Evolutionary conservation across 176 grass and related monocot species (phyloP).

Genomic region (Oryza punctata): DNA sequence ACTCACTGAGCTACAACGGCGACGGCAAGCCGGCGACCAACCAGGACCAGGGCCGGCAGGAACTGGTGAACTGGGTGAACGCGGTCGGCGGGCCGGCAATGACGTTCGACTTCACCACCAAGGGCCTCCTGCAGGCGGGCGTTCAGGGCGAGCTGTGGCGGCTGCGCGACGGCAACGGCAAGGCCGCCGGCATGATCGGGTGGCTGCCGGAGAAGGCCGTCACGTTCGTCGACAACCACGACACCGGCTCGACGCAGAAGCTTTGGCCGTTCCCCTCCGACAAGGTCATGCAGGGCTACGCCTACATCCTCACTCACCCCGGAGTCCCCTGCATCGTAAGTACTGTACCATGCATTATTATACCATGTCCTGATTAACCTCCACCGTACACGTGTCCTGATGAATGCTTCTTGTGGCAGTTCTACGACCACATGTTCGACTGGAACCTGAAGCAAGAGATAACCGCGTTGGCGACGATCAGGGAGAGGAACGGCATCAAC

Average conservation of each 20-base stretch:
- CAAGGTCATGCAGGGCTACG: constrained; percentile 82
- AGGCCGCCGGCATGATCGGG: constrained; percentile 73
- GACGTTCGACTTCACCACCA: constrained; percentile 85
- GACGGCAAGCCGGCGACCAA: constrained; percentile 57
- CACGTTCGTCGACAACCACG: constrained; percentile 85
- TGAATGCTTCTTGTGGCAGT: constrained; percentile 23
- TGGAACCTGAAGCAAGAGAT: constrained; percentile 77
- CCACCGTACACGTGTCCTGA: background rate
- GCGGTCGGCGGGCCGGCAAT: constrained; percentile 40
- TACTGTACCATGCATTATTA: too few relatives aligned
- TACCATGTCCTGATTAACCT: too few relatives aligned
- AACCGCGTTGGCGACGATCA: constrained; percentile 39
- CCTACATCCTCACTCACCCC: constrained; percentile 85
- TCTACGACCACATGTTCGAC: constrained; percentile 78
- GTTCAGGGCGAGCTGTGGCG: constrained; percentile 84
- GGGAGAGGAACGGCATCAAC: constrained; percentile 56
- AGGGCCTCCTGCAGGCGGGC: constrained; percentile 66
- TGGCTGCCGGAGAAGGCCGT: constrained; percentile 70
- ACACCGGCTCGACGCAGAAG: constrained; percentile 71
- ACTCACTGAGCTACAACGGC: constrained; percentile 44
- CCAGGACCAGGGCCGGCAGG: constrained; percentile 60
- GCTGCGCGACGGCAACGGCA: constrained; percentile 51
- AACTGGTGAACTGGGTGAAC: constrained; percentile 65
- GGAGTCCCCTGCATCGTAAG: constrained; percentile 76
- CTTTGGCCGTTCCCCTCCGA: constrained; percentile 78